Conservation (phyloP, 345 rosid species). For the Eucalyptus virginea region DNA sequence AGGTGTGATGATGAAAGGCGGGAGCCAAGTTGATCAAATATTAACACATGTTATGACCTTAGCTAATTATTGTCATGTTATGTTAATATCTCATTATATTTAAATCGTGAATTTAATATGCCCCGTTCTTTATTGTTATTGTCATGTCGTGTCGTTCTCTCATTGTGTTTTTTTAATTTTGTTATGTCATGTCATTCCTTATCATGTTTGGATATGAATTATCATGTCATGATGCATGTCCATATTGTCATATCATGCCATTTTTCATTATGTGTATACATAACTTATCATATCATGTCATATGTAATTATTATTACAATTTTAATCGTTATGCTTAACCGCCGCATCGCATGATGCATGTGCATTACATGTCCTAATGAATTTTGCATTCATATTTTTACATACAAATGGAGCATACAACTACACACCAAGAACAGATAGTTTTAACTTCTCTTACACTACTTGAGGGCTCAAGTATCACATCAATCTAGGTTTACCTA, state of each 20-base stretch:
- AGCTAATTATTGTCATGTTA: neutral
- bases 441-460: neutral
- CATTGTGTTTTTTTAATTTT: neutral
- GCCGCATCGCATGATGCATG: neutral
- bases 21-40: neutral
- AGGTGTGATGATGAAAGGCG: neutral
- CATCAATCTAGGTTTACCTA: neutral
- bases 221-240: neutral
- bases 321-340: neutral
- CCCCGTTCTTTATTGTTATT: neutral
- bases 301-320: neutral
- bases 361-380: neutral
- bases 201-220: neutral
- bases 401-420: neutral
- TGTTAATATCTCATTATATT: neutral
- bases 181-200: neutral
- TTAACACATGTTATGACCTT: neutral
- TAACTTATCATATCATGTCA: neutral
- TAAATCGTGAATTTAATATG: neutral
- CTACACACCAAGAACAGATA: neutral
- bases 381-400: neutral
- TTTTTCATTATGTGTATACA: neutral
- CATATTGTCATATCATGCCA: neutral
- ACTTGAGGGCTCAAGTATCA: neutral
- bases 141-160: neutral